Evolutionary conservation across 2,329 filamentous ascomycete species (phyloP), one percentile per base, ranked within the genome.

Genomic region (Proliferodiscus dingleyae): DNA sequence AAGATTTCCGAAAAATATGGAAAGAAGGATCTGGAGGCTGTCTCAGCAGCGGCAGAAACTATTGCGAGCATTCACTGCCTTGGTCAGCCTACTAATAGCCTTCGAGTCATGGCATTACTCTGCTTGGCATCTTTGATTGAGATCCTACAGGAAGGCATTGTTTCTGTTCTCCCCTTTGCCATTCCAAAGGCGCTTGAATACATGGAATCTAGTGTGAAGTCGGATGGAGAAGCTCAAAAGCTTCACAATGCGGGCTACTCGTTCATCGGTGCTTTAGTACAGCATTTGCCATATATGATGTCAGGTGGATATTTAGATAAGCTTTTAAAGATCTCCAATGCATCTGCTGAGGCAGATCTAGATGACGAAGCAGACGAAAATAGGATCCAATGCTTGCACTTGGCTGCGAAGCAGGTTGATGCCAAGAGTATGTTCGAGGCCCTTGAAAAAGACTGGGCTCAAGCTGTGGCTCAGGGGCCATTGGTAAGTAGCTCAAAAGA

Each of bases 1-100:
- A 87, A 88, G 65, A 94, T 98, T 52, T 80, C 87, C 2, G 90
- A 96, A 67, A 91, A 91, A 64, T 97, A 95, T 64, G 94, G 93
- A 55, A 94, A 93, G 72, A 94, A 90, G 64, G 87, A 95, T 60
- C 74, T 85, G 1, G 80, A 85, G 55, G 83, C 81, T 36, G 85
- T 95, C 36, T 75, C 85, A 21, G 78, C 78, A 4, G 85, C 89
- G 4, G 88, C 89, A 4, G 73, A 81, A 48, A 85, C 84, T 1
- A 85, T 98, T 57, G 82, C 87, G 29, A 82, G 89, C 33, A 71
- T 81, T 44, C 73, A 85, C 53, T 91, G 88, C 52, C 76, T 97
- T 39, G 87, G 85, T 29, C 83, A 86, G 62, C 67, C 75, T 10
- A 86, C 95, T 58, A 72, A 77, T 54, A 79, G 80, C 21, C 77